Evolutionary conservation across 176 grass and related monocot genomes (phyloP).

Genomic region (Panicum miliaceum): DNA sequence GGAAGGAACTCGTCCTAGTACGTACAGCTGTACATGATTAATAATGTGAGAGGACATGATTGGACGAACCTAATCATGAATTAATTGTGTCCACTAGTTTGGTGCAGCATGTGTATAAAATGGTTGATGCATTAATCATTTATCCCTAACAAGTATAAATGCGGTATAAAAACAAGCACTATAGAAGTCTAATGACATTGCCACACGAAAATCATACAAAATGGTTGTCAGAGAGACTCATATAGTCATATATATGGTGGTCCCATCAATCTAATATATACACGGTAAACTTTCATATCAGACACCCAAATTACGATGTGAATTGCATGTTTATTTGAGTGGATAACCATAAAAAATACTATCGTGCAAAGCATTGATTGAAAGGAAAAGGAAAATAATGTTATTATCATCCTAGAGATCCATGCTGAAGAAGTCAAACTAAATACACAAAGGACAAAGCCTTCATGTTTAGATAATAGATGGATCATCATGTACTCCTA

Average conservation of each 20-base stretch:
- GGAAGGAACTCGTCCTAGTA: not conserved
- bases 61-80: not conserved
- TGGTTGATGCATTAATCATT: not conserved
- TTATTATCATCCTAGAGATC: not conserved
- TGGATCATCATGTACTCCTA: not conserved
- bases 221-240: not conserved
- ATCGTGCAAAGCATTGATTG: not conserved
- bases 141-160: not conserved
- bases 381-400: not conserved
- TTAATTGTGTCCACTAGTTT: not conserved
- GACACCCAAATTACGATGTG: not conserved
- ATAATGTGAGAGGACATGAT: not conserved
- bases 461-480: not conserved
- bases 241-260: not conserved
- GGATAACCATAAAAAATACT: not conserved
- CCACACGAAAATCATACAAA: not conserved
- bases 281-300: not conserved
- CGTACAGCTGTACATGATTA: not conserved
- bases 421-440: not conserved
- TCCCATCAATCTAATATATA: not conserved
- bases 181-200: not conserved
- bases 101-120: not conserved
- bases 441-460: not conserved
- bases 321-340: not conserved
- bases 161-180: not conserved